Base-by-base conservation (phyloP, 805 yeast species). In the Saccharomycopsis synnaedendra region DNA sequence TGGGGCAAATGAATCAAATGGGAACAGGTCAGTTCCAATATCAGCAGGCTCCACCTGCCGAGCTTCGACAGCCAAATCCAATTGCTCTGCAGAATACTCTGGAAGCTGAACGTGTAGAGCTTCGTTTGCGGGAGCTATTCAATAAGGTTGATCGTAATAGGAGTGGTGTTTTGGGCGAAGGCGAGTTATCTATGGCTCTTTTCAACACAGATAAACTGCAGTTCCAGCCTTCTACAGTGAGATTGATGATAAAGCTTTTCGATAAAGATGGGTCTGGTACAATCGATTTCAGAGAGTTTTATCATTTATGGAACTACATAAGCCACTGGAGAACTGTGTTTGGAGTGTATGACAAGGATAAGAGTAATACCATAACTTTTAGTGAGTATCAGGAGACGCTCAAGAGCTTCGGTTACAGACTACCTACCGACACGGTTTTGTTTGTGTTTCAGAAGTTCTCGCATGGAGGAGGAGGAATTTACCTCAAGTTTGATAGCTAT, bases 401-500 rank as follows among this genome's bases (percentile, higher is more conserved):
- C 43, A 75, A 71, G 45, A 80, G 80, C 50, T 80, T 82, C 52
- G 87, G 88, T 1, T 82, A 82, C 64, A 70, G 76, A 43, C 63
- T 82, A 44, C 75, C 80, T 45, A 70, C 76, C 10, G 77, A 74
- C 55, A 70, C 78, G 53, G 80, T 78, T 19, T 67, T 75, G 44
- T 77, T 74, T 58, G 64, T 82, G 47, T 82, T 80, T 57, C 76
- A 70, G 54, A 72, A 72, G 48, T 81, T 78, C 37, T 33, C 43
- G 8, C 57, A 58, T 27, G 54, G 54, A 32, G 54, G 55, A 5
- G 58, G 57, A 19, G 61, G 61, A 1, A 63, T 62, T 45, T 69
- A 65, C 49, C 60, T 86, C 63, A 78, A 83, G 50, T 86, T 86
- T 61, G 95, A 86, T 60, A 72, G 78, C 61, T 86, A 86, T 63